Evolutionary conservation across 2,329 filamentous ascomycete genomes (phyloP).

Genomic region (Chaetoscypha palmicola): DNA sequence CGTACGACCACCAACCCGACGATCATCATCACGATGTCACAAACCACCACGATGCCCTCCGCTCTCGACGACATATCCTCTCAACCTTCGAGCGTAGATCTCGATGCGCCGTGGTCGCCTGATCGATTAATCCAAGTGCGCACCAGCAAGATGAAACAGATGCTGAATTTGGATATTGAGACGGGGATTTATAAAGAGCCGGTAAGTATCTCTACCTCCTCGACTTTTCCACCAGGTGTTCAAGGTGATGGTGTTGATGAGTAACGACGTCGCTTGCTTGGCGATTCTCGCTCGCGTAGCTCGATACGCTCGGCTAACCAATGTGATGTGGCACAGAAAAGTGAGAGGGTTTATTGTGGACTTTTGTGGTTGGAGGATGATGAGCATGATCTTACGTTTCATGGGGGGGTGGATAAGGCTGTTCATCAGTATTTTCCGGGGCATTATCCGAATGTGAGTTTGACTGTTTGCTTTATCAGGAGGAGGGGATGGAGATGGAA

Average conservation of each 20-base stretch:
- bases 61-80: not conserved
- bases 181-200: constrained; percentile 42
- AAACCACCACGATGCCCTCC: not conserved
- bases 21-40: not conserved
- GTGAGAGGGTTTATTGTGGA: no score
- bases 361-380: constrained; percentile 47
- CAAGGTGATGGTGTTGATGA: no score
- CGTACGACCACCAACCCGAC: no score
- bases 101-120: constrained; percentile 16
- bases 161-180: constrained; percentile 43
- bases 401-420: constrained; percentile 58
- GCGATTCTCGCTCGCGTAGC: no score
- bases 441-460: constrained; percentile 50
- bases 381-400: constrained; percentile 55
- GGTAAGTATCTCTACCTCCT: constrained; percentile 3
- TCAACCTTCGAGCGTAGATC: constrained; percentile 1
- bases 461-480: no score
- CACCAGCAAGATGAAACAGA: constrained; percentile 47
- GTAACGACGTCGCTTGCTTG: no score
- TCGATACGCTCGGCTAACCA: no score
- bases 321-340: no score
- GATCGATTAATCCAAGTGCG: constrained; percentile 47
- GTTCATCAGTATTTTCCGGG: constrained; percentile 49
- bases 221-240: no score
- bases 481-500: no score